A percentile compares a stretch with the other conserved stretches of the same genome.
phyloP scores from a whole-genome alignment of 2,329 filamentous ascomycete species.

The Xylariaceae sp. region DNA sequence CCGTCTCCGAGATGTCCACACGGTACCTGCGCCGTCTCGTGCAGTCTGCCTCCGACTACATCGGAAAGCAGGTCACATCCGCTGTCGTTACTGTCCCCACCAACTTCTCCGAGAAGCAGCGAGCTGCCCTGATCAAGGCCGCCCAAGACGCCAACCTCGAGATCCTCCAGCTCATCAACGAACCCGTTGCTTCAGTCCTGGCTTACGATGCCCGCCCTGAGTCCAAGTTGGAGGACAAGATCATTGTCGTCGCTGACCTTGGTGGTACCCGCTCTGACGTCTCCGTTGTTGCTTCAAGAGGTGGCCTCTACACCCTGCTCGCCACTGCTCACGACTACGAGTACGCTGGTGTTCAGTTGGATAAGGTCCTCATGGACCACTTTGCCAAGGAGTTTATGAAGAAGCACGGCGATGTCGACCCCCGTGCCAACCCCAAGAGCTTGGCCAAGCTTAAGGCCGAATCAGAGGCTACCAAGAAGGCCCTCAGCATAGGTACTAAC shows the following conservation, averaged over 20 bases:
- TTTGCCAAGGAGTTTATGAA: slow-evolving; percentile 99
- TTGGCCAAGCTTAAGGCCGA: slow-evolving; percentile 91
- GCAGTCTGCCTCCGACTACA: slow-evolving; percentile 80
- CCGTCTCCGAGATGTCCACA: slow-evolving; percentile 75
- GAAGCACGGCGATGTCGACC: slow-evolving; percentile 82
- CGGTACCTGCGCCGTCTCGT: slow-evolving; percentile 79
- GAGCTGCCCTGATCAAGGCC: slow-evolving; percentile 69
- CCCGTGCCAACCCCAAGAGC: slow-evolving; percentile 71
- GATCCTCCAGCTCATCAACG: slow-evolving; percentile 85
- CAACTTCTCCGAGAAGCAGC: slow-evolving; percentile 85
- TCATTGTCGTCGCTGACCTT: slow-evolving; percentile 84
- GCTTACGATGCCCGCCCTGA: slow-evolving; percentile 87
- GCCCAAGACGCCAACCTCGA: slow-evolving; percentile 79
- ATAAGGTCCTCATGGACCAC: slow-evolving; percentile 89
- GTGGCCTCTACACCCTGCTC: slow-evolving; percentile 93
- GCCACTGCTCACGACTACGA: slow-evolving; percentile 96
- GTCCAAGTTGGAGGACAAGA: slow-evolving; percentile 72
- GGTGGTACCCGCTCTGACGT: slow-evolving; percentile 91
- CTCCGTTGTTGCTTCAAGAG: slow-evolving; percentile 81
- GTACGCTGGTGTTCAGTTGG: slow-evolving; percentile 76
- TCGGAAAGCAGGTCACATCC: slow-evolving; percentile 90
- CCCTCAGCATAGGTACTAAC: slow-evolving; percentile 80
- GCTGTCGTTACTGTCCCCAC: slow-evolving; percentile 92
- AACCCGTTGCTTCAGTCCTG: slow-evolving; percentile 82
- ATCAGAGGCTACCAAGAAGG: slow-evolving; percentile 86